Conservation (phyloP, 192 early-diverging fungal species). For the Powellomyces hirtus region DNA sequence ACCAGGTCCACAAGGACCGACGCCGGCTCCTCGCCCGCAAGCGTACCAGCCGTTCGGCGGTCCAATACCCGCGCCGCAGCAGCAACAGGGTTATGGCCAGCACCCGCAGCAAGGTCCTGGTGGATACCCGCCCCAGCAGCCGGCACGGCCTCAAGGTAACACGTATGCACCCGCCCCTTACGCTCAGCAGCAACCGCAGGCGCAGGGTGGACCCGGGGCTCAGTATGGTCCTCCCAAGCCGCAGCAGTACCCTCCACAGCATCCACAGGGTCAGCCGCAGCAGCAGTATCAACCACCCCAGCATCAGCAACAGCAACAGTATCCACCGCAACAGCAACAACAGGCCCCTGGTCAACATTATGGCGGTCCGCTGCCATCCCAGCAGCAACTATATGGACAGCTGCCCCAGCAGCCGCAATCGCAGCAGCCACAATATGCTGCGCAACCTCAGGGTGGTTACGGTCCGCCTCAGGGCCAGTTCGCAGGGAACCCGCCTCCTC, state of each 20-base stretch:
- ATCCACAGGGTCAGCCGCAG: background rate
- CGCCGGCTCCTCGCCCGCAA: background rate
- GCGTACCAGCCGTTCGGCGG: background rate
- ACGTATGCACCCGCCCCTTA: background rate
- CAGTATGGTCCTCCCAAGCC: background rate
- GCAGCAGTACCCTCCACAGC: conserved; percentile 29
- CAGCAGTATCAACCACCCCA: conserved; percentile 35
- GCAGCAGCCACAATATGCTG: background rate
- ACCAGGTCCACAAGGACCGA: background rate
- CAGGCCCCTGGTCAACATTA: conserved; percentile 3
- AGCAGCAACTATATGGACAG: background rate
- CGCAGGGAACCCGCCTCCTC: no score
- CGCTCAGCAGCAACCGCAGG: conserved; percentile 8
- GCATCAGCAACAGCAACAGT: conserved; percentile 13
- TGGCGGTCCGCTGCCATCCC: background rate
- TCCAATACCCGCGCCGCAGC: background rate
- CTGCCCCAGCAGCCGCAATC: background rate
- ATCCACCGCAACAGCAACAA: conserved; percentile 2
- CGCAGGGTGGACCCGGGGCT: conserved; percentile 10
- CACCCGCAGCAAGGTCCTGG: background rate
- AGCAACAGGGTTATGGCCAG: background rate
- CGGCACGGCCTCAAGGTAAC: background rate
- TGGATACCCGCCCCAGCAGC: conserved; percentile 8
- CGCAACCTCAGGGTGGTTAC: no score
- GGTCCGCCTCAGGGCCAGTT: no score